A percentile compares a stretch with the other conserved stretches of the same genome.
phyloP scores from a whole-genome alignment of 2,329 filamentous ascomycete species.

The Fusarium continuum region DNA sequence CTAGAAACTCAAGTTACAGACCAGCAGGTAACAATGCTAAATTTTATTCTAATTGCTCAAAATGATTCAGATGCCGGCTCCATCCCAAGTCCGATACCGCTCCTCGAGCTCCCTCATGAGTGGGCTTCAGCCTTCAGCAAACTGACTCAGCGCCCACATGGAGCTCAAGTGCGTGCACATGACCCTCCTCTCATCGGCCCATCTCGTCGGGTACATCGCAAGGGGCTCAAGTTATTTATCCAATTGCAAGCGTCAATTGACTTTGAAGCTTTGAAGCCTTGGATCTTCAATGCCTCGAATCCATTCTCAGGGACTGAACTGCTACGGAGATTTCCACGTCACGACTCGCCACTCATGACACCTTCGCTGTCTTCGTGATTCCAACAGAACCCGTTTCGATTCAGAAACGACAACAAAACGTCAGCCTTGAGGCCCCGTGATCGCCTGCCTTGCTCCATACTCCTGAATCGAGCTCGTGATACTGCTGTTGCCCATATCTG shows the following conservation, averaged over 20 bases:
- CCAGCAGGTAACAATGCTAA: no score
- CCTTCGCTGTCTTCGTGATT: background rate
- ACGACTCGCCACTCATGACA: constrained; percentile 16
- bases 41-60: no score
- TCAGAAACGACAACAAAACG: constrained; percentile 12
- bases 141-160: constrained; percentile 17
- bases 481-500: background rate
- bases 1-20: no score
- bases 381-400: constrained; percentile 22
- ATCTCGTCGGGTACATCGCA: constrained; percentile 1
- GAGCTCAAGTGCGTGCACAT: constrained; percentile 12
- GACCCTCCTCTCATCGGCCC: constrained; percentile 12
- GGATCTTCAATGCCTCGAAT: background rate
- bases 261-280: background rate
- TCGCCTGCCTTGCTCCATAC: constrained; percentile 8
- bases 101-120: background rate
- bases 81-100: constrained; percentile 29
- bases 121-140: constrained; percentile 7
- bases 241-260: constrained; percentile 24
- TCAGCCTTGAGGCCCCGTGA: constrained; percentile 29
- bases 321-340: background rate
- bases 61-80: background rate
- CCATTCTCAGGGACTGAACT: background rate
- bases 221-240: background rate
- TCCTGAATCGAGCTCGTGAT: constrained; percentile 5